Percentiles rank a stretch among this genome's conserved stretches.
phyloP scores from a whole-genome alignment of 139 green algal genomes.

The Trebouxia sp. region DNA sequence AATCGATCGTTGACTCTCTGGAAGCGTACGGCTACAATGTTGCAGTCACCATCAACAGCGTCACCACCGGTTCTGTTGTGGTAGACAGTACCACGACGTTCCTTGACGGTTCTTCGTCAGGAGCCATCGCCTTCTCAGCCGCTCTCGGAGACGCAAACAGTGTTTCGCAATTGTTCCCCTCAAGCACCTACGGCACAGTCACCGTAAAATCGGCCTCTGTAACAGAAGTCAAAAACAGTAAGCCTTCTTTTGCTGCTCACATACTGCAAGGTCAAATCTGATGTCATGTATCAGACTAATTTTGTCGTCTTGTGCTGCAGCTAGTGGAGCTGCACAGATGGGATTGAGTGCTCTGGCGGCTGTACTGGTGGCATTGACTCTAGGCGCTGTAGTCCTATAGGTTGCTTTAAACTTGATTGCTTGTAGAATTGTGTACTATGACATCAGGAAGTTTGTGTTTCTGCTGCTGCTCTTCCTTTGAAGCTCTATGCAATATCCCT shows the following conservation, averaged over 20 bases:
- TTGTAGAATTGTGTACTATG: too few species aligned
- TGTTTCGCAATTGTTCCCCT: neutral
- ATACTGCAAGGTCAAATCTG: too few species aligned
- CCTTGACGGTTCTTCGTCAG: neutral
- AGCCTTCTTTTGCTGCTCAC: neutral
- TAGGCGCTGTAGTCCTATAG: too few species aligned
- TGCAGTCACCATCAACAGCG: neutral
- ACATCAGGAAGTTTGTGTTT: too few species aligned
- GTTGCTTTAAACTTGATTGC: too few species aligned
- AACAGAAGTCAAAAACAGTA: neutral
- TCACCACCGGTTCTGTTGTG: neutral
- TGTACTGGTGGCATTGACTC: too few species aligned
- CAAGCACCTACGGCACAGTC: neutral
- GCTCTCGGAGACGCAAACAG: neutral
- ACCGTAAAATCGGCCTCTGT: neutral
- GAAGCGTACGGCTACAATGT: neutral
- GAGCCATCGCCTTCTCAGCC: neutral
- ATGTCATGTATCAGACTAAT: too few species aligned
- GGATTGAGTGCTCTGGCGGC: too few species aligned
- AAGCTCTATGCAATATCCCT: too few species aligned
- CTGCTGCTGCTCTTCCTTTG: too few species aligned
- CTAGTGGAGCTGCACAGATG: too few species aligned
- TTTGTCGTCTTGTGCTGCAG: too few species aligned
- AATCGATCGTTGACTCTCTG: neutral
- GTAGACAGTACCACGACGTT: neutral